A percentile compares a stretch with the other conserved stretches of the same genome.
Evolutionary conservation across 192 early-diverging fungal genomes (phyloP).

Genomic region (Podila minutissima): DNA sequence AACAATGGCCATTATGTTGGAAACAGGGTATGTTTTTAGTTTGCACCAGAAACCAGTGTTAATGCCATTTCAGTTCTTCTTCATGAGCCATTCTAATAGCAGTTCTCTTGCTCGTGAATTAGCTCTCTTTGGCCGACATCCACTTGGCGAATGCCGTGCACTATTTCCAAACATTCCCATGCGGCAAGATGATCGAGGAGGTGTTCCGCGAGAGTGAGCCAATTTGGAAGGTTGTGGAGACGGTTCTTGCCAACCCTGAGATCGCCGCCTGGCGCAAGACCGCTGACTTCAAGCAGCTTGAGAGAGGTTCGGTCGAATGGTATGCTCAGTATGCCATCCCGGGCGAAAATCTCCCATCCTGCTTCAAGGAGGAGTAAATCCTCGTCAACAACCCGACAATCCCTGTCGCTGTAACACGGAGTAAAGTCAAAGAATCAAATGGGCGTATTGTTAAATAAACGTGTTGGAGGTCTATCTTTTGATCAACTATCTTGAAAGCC

Average conservation of each 20-base stretch:
- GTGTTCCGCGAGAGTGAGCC: neutral
- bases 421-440: too few relatives aligned
- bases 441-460: too few relatives aligned
- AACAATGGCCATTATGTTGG: constrained; percentile 44
- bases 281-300: neutral
- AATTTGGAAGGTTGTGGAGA: neutral
- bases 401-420: too few relatives aligned
- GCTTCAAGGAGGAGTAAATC: neutral
- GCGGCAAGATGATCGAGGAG: neutral
- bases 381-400: too few relatives aligned
- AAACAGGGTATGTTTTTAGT: constrained; percentile 17
- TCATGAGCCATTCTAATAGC: too few relatives aligned
- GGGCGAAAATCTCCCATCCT: neutral
- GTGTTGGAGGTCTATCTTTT: too few relatives aligned
- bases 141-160: neutral
- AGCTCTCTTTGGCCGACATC: constrained; percentile 2
- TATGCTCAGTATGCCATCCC: neutral
- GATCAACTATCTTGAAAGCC: too few relatives aligned
- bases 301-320: neutral
- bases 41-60: too few relatives aligned
- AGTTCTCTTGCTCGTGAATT: neutral
- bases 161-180: neutral
- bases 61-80: too few relatives aligned
- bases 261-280: neutral
- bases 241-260: neutral